phyloP scores from a whole-genome alignment of 2,329 filamentous ascomycete genomes.

The Colletotrichum kahawae region DNA sequence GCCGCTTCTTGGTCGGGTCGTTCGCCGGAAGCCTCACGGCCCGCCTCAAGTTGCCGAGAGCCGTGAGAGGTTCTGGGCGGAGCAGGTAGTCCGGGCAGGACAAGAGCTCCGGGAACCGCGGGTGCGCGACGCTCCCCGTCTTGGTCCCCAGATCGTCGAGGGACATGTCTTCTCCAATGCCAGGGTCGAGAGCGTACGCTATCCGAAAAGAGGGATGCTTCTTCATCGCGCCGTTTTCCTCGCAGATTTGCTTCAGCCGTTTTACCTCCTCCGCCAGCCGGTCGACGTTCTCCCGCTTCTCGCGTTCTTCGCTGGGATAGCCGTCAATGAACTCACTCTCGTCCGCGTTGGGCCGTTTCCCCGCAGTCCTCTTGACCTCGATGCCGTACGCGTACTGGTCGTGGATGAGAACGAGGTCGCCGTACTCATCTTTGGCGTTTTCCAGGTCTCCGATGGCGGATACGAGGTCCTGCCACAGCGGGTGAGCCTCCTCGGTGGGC shows the following conservation, averaged over 20 bases:
- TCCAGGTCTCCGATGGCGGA: conserved; percentile 49
- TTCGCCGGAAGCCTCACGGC: conserved; percentile 41
- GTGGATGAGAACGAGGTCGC: conserved; percentile 46
- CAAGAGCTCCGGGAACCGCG: conserved; percentile 50
- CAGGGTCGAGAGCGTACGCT: conserved; percentile 43
- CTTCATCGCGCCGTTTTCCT: conserved; percentile 45
- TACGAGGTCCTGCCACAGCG: conserved; percentile 49
- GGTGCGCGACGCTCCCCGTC: conserved; percentile 39
- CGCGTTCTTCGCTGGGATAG: conserved; percentile 41
- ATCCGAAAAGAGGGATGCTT: conserved; percentile 44
- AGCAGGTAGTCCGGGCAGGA: conserved; percentile 53
- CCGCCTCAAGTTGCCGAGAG: conserved; percentile 43
- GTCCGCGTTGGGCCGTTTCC: conserved; percentile 35
- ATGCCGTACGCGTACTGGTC: conserved; percentile 42
- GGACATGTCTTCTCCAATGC: conserved; percentile 45
- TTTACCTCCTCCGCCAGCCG: conserved; percentile 36
- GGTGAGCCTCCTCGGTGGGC: conserved; percentile 47
- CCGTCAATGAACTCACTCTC: conserved; percentile 50
- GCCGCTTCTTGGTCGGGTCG: conserved; percentile 35
- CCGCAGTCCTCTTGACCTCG: conserved; percentile 33
- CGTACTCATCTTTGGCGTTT: conserved; percentile 51
- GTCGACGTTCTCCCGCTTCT: conserved; percentile 37
- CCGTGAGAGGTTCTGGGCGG: conserved; percentile 41
- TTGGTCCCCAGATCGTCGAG: conserved; percentile 37
- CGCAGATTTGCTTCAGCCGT: conserved; percentile 43